Base-by-base conservation (phyloP, 805 yeast genomes). In the Millerozyma acaciae region DNA sequence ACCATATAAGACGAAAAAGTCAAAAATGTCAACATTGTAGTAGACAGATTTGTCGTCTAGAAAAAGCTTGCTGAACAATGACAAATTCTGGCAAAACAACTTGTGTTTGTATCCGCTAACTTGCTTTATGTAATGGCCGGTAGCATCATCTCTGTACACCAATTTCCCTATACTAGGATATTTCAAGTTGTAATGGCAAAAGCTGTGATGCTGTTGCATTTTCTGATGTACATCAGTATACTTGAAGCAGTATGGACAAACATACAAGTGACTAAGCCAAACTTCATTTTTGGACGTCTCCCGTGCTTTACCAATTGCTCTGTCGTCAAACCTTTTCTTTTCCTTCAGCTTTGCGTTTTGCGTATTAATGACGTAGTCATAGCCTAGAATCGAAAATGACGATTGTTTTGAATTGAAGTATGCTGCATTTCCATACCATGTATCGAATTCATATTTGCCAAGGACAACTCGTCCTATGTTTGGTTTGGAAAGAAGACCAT, bases 361-460 rank as follows among this genome's bases (percentile, higher is more conserved):
- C 26, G 26, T 7, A 32, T 41, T 45, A 30, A 57, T 50, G 4
- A 50, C 35, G 31, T 53, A 55, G 22, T 62, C 58, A 42, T 57
- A 68, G 3, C 80, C 84, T 32, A 76, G 44, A 3, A 61, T 57
- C 28, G 60, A 57, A 21, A 70, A 70, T 70, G 9, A 56, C 58
- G 21, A 16, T 30, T 43, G 45, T 26, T 42, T 40, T 10, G 51
- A 29, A 26, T 40, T 40, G 42, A 88, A 85, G 52, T 86, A 82
- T 1, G 87, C 94, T 3, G 85, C 75, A 47, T 84, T 83, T 0
- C 94, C 93, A 53, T 83, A 88, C 96, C 97, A 87, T 2, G 97
- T 81, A 34, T 77, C 71, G 40, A 89, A 77, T 38, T 72, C 73
- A 44, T 67, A 71, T 14, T 71, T 67, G 0, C 96, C 97, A 40